Base-by-base conservation (phyloP, 768 basidiomycete genomes). In the Macrolepiota albuminosa region DNA sequence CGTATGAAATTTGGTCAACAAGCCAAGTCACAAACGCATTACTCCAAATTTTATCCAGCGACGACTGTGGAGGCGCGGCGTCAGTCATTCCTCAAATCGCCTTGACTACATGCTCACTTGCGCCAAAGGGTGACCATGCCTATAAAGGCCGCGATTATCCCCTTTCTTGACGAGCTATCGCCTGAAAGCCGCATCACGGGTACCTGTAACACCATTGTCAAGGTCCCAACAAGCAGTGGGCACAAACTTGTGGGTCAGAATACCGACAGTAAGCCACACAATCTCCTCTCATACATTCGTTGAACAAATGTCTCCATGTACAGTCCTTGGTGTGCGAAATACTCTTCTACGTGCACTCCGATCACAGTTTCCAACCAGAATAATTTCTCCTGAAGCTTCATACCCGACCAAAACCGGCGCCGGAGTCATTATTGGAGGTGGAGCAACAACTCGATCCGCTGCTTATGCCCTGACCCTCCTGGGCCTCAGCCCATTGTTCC, bases 401-500 rank as follows among this genome's bases (percentile, higher is more conserved):
- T 70, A 67, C 52, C 56, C 63, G 47, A 47, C 43, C 6, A 21
- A 33, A 48, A 58, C 57, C 29, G 58, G 47, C 31, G 72, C 74
- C 5, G 74, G 70, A 16, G 66, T 74, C n/a, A 66, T 76, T 6
- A 72, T 76, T 33, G 75, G 75, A 24, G 75, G 75, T 36, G 75
- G 75, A 21, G 75, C 73, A 7, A 76, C 75, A 29, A 75, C 73
- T 16, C 72, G 75, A 34, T 73, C 73, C 16, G 72, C 75, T 2
- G 71, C 70, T 13, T 68, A 75, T 73, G 82, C 67, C 72, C 75
- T 64, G 69, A 72, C 21, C 70, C 74, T 61, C 73, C 84, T 73
- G 81, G 89, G 57, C 79, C 86, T 79, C 80, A 80, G 43, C 81
- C 83, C 85, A 75, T 68, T 66, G 21, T 73, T 69, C 56, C 63